phyloP scores from a whole-genome alignment of 441 rosid genomes.

The Isatis lusitanica region DNA sequence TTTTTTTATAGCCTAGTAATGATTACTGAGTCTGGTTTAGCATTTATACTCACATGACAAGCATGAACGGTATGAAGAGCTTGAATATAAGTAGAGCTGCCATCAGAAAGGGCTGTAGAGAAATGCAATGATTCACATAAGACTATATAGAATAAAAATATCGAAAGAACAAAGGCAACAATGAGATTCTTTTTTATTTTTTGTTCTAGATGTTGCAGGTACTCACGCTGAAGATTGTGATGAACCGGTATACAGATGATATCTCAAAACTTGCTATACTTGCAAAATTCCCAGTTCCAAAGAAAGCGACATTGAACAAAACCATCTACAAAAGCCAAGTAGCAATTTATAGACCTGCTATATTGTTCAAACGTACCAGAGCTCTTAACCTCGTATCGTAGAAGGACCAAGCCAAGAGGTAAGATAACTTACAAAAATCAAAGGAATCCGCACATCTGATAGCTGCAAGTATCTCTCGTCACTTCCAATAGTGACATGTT shows the following conservation, averaged over 20 bases:
- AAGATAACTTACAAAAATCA: conserved; percentile 71
- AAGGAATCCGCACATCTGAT: conserved; percentile 85
- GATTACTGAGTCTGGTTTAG: not conserved
- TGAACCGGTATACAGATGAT: conserved; percentile 90
- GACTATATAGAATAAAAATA: not conserved
- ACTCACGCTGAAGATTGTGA: conserved; percentile 96
- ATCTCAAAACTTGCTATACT: conserved; percentile 99
- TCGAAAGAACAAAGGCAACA: not conserved
- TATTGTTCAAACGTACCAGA: not conserved
- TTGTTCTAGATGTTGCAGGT: conserved; percentile 6
- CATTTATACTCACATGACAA: conserved; percentile 79
- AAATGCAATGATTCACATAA: conserved; percentile 23
- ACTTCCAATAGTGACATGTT: conserved; percentile 46
- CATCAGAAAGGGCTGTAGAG: conserved; percentile 92
- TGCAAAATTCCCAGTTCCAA: conserved; percentile 96
- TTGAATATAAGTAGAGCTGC: conserved; percentile 86
- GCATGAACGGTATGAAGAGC: conserved; percentile 95
- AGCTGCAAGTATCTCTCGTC: conserved; percentile 75
- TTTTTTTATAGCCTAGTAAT: not conserved
- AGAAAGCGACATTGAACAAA: conserved; percentile 80
- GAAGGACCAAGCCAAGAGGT: not conserved
- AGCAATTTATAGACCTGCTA: conserved; percentile 7
- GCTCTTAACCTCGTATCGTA: not conserved
- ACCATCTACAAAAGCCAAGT: conserved; percentile 61
- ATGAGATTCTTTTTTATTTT: not conserved